These are phyloP conservation scores for Heritiera littoralis DNA, from an alignment of 345 rosid genomes.

Conservation along the genomic window DNA sequence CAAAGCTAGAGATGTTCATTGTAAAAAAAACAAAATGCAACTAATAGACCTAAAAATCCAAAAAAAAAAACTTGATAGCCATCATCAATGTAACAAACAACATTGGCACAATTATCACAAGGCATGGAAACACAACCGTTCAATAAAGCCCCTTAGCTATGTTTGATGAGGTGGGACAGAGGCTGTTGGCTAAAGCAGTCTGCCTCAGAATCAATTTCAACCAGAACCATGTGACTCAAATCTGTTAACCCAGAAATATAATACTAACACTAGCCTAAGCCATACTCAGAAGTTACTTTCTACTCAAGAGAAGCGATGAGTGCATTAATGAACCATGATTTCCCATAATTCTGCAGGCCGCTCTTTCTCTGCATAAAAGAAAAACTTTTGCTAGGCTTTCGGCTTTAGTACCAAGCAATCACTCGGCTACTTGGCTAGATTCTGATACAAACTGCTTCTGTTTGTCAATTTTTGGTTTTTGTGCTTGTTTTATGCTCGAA, in stretches of 20 bases:
- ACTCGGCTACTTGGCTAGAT: background rate
- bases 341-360: background rate
- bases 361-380: too few species aligned
- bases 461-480: too few species aligned
- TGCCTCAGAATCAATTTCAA: background rate
- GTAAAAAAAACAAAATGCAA: too few species aligned
- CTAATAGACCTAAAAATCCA: too few species aligned
- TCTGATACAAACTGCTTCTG: too few species aligned
- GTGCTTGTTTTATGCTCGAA: too few species aligned
- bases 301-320: background rate
- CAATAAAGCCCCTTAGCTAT: background rate
- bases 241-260: background rate
- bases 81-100: background rate
- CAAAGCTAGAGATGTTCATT: too few species aligned
- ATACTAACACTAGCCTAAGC: background rate
- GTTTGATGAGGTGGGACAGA: conserved; percentile 1
- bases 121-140: background rate
- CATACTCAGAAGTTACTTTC: background rate
- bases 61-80: background rate
- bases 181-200: background rate
- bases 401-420: background rate
- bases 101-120: background rate
- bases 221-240: background rate
- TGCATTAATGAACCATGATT: conserved; percentile 6
- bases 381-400: background rate